Conservation (phyloP, 495 filamentous ascomycete species). For the Trichocladium antarcticum region DNA sequence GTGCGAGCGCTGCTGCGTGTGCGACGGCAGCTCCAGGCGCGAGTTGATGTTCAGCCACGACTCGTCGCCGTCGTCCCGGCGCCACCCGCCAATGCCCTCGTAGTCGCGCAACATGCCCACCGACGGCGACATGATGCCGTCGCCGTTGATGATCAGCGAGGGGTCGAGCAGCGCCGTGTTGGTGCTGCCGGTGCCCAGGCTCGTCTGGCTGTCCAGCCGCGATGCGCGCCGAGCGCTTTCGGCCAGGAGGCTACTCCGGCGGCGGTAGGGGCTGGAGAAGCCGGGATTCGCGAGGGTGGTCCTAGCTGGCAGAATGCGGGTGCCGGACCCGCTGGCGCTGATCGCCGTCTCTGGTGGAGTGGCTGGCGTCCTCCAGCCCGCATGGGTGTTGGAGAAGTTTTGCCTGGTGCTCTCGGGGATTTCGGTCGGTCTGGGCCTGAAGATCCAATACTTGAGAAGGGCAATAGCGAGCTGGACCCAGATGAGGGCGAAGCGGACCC, state of each 20-base stretch:
- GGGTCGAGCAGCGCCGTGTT: too few relatives aligned
- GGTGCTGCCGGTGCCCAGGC: too few relatives aligned
- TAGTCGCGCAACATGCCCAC: slow-evolving; percentile 54
- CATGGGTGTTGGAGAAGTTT: not conserved
- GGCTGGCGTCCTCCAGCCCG: not conserved
- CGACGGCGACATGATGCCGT: slow-evolving; percentile 30
- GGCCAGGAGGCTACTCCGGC: slow-evolving; percentile 16
- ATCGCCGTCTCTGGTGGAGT: not conserved
- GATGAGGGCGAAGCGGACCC: slow-evolving; percentile 52
- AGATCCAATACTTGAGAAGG: slow-evolving; percentile 48
- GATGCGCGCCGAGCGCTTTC: too few relatives aligned
- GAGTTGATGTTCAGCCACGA: slow-evolving; percentile 67
- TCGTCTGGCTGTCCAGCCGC: too few relatives aligned
- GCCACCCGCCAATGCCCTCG: slow-evolving; percentile 80
- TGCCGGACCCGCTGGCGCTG: slow-evolving; percentile 8
- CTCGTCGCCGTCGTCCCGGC: slow-evolving; percentile 48
- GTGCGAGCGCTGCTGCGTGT: slow-evolving; percentile 43
- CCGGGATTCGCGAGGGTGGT: too few relatives aligned
- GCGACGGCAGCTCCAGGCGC: slow-evolving; percentile 57
- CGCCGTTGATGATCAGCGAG: too few relatives aligned
- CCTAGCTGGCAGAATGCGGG: too few relatives aligned
- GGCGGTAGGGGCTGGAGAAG: slow-evolving; percentile 7
- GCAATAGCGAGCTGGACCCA: slow-evolving; percentile 58
- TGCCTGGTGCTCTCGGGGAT: not conserved
- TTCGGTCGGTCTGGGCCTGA: slow-evolving; percentile 12